Conservation (phyloP, 305 asterid genomes). For the Withania somnifera region DNA sequence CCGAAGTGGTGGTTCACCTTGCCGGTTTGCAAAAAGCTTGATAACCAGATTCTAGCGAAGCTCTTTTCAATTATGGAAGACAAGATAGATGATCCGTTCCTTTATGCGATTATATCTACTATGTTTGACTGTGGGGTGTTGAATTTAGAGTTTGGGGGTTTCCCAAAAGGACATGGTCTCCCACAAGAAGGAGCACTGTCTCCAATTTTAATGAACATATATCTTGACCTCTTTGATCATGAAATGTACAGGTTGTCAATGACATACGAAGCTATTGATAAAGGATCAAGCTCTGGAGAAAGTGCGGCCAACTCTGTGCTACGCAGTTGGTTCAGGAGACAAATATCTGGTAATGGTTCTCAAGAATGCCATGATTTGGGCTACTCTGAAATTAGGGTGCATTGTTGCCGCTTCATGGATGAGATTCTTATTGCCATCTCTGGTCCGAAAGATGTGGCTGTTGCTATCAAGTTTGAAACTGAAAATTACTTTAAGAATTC, state of each 20-base stretch:
- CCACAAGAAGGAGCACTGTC: conserved; percentile 96
- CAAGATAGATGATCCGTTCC: conserved; percentile 53
- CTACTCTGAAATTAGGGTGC: conserved; percentile 39
- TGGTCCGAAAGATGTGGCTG: conserved; percentile 64
- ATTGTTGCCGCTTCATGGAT: conserved; percentile 86
- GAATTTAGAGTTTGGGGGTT: conserved; percentile 76
- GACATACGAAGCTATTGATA: conserved; percentile 57
- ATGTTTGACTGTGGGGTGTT: conserved; percentile 66
- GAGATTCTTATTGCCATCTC: conserved; percentile 66
- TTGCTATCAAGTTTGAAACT: conserved; percentile 49
- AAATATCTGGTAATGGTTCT: conserved; percentile 29
- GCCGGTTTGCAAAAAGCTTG: conserved; percentile 39
- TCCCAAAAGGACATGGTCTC: conserved; percentile 91
- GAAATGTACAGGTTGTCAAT: conserved; percentile 67
- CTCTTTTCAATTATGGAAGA: conserved; percentile 49
- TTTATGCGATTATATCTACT: conserved; percentile 29
- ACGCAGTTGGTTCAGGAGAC: conserved; percentile 87
- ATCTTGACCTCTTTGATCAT: conserved; percentile 74
- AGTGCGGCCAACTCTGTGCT: conserved; percentile 37
- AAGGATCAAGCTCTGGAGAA: conserved; percentile 22
- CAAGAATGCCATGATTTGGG: conserved; percentile 16
- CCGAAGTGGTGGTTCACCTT: conserved; percentile 84
- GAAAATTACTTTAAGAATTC: conserved; percentile 41
- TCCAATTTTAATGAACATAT: conserved; percentile 74
- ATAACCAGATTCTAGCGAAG: conserved; percentile 33